Conservation (phyloP, 73 alveolate genomes). For the Urostyla sp. region DNA sequence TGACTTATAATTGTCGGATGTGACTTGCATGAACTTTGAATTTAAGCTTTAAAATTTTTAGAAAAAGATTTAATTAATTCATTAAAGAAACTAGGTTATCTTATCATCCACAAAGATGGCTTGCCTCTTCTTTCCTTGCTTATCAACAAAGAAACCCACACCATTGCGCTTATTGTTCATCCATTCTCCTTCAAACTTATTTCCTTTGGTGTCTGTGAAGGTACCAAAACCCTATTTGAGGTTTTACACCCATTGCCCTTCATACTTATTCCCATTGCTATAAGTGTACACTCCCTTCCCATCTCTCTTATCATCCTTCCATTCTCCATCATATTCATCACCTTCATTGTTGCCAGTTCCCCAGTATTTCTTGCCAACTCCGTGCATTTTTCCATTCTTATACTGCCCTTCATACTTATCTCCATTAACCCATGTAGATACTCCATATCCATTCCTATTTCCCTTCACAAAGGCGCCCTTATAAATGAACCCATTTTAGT, state of each 20-base stretch:
- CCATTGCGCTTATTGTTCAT: slow-evolving; percentile 55
- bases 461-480: neutral
- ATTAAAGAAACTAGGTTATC: too few relatives aligned
- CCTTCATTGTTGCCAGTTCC: slow-evolving; percentile 22
- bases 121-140: too few relatives aligned
- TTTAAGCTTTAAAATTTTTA: too few relatives aligned
- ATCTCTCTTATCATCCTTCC: slow-evolving; percentile 72
- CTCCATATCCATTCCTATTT: slow-evolving; percentile 62
- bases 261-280: slow-evolving; percentile 66
- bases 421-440: slow-evolving; percentile 63
- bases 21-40: slow-evolving; percentile 71
- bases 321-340: slow-evolving; percentile 89
- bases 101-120: too few relatives aligned
- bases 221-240: slow-evolving; percentile 95
- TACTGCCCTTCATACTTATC: slow-evolving; percentile 67
- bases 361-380: slow-evolving; percentile 46
- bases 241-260: slow-evolving; percentile 85
- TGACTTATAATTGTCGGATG: slow-evolving; percentile 51
- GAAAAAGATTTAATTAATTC: too few relatives aligned
- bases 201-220: too few relatives aligned
- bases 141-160: slow-evolving; percentile 55
- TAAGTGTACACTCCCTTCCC: slow-evolving; percentile 80
- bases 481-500: neutral
- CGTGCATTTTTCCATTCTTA: slow-evolving; percentile 50
- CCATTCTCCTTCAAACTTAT: slow-evolving; percentile 63